phyloP scores from a whole-genome alignment of 1,284 basidiomycete species.

The Crocinoboletus sp. region DNA sequence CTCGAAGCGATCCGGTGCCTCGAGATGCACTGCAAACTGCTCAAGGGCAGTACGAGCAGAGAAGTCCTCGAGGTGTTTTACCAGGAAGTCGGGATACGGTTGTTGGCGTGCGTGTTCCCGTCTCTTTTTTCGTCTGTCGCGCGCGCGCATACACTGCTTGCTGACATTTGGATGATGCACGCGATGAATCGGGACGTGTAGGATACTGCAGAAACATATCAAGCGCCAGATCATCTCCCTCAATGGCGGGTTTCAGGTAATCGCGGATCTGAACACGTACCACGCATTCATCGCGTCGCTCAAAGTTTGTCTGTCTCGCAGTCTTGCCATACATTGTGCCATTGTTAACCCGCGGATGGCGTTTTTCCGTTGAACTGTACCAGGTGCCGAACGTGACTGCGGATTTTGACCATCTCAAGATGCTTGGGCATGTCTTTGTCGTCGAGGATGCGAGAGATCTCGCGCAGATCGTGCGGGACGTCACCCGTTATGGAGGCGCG shows the following conservation, averaged over 20 bases:
- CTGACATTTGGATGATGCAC: neutral
- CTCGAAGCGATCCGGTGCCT: constrained; percentile 82
- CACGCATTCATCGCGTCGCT: constrained; percentile 83
- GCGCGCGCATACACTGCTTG: neutral
- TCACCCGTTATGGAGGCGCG: constrained; percentile 89
- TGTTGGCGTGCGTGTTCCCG: constrained; percentile 68
- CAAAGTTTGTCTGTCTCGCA: constrained; percentile 44
- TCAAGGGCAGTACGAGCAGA: constrained; percentile 92
- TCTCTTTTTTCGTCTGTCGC: neutral
- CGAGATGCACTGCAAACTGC: constrained; percentile 83
- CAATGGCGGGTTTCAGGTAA: constrained; percentile 91
- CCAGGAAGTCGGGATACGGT: constrained; percentile 90
- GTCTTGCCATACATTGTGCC: too few species aligned
- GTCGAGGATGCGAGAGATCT: constrained; percentile 91
- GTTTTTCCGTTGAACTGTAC: neutral
- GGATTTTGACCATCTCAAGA: constrained; percentile 93
- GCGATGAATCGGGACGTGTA: too few species aligned
- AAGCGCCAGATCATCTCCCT: constrained; percentile 96
- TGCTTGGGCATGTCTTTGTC: constrained; percentile 95
- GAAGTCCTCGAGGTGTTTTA: constrained; percentile 98
- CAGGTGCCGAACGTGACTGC: constrained; percentile 62
- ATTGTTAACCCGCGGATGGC: too few species aligned
- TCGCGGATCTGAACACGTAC: constrained; percentile 94
- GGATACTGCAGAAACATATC: constrained; percentile 94
- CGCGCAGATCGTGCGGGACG: constrained; percentile 92